Conservation (phyloP, 441 rosid genomes). For the Populus hybrid region DNA sequence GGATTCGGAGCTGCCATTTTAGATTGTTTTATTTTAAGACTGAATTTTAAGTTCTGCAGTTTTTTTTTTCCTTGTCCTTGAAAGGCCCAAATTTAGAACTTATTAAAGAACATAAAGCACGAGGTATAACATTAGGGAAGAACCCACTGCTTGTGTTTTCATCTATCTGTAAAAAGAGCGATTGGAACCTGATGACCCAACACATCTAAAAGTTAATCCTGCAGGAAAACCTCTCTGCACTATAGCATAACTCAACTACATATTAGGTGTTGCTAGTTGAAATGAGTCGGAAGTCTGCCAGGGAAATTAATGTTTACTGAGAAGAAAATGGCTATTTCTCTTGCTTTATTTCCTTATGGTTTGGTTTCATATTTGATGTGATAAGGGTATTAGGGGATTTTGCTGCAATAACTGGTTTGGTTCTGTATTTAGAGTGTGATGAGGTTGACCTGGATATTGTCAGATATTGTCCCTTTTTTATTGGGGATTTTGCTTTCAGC, state of each 20-base stretch:
- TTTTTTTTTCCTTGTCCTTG: neutral
- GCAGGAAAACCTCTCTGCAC: neutral
- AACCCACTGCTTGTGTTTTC: neutral
- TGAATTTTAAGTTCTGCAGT: neutral
- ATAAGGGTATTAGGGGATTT: neutral
- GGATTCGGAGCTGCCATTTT: neutral
- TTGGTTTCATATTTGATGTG: neutral
- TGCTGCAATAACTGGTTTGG: neutral
- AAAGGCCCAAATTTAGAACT: neutral
- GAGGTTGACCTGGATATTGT: neutral
- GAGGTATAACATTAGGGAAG: neutral
- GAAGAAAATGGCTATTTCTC: too few relatives aligned
- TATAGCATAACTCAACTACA: neutral
- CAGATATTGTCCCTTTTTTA: neutral
- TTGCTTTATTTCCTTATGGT: neutral
- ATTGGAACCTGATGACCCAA: neutral
- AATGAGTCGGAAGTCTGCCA: neutral
- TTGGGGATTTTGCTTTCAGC: neutral
- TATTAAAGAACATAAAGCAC: neutral
- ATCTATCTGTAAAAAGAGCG: neutral
- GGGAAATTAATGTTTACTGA: neutral
- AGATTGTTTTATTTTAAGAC: neutral
- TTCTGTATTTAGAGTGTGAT: neutral
- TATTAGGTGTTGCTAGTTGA: neutral
- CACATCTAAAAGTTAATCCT: neutral